Percentiles rank a stretch among this genome's conserved stretches.
These are phyloP conservation scores for Ustilago vetiveriae DNA, from an alignment of 1,284 basidiomycete species.

Conservation along the genomic window DNA sequence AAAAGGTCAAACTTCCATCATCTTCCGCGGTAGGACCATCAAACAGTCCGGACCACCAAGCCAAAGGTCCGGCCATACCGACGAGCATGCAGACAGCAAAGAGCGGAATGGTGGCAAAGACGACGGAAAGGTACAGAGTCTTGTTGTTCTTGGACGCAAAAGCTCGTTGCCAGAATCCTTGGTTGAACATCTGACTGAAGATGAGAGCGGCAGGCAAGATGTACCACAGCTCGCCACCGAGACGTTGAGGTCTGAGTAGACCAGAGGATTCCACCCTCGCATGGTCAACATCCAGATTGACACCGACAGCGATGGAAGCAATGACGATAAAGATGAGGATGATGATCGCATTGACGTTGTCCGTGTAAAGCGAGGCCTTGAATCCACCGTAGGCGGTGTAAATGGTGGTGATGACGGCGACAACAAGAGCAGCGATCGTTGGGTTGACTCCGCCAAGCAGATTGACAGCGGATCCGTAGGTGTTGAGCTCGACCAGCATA, in stretches of 20 bases:
- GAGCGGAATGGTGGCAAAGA: conserved; percentile 59
- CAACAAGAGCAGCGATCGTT: conserved; percentile 63
- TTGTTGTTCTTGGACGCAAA: conserved; percentile 65
- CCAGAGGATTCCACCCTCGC: conserved; percentile 52
- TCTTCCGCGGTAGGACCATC: conserved; percentile 53
- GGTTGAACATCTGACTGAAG: conserved; percentile 67
- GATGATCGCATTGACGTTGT: conserved; percentile 66
- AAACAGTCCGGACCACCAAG: conserved; percentile 63
- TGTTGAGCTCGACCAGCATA: conserved; percentile 67
- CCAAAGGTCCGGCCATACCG: conserved; percentile 64
- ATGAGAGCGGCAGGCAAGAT: conserved; percentile 63
- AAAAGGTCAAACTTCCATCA: conserved; percentile 63
- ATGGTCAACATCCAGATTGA: conserved; percentile 59
- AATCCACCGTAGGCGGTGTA: conserved; percentile 67
- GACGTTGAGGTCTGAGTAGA: conserved; percentile 52
- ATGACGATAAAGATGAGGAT: conserved; percentile 65
- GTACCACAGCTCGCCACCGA: conserved; percentile 67
- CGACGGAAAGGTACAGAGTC: conserved; percentile 60
- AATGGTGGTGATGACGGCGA: conserved; percentile 64
- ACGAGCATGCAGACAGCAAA: conserved; percentile 66
- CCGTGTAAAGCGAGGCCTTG: conserved; percentile 66
- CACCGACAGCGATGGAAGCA: conserved; percentile 59
- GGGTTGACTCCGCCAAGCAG: conserved; percentile 58
- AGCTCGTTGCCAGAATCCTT: conserved; percentile 67
- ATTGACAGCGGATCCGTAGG: conserved; percentile 60